Evolutionary conservation across 768 basidiomycete genomes (phyloP).

Genomic region (Candolleomyces aberdarensis): DNA sequence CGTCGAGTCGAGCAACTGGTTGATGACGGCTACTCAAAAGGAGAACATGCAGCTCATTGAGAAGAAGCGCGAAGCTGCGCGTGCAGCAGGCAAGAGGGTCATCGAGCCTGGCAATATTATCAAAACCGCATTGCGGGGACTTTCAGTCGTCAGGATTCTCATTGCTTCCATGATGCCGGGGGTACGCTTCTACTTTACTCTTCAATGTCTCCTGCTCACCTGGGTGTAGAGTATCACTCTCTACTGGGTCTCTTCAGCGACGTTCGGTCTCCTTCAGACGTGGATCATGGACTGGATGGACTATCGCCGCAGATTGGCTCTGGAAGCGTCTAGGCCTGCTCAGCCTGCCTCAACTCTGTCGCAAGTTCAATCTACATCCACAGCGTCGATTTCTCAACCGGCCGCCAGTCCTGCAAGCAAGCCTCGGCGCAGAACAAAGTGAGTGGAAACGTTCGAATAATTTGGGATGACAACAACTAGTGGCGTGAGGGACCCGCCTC

Average conservation of each 20-base stretch:
- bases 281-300: slow-evolving; percentile 72
- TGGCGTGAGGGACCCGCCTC: slow-evolving; percentile 66
- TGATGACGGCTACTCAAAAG: slow-evolving; percentile 56
- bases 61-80: slow-evolving; percentile 42
- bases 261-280: slow-evolving; percentile 70
- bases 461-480: slow-evolving; percentile 68
- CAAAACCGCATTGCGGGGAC: slow-evolving; percentile 50
- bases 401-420: not conserved
- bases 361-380: not conserved
- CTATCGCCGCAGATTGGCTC: slow-evolving; percentile 31
- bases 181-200: slow-evolving; percentile 36
- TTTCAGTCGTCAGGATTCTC: slow-evolving; percentile 66
- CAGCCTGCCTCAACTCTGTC: slow-evolving; percentile 3
- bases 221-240: slow-evolving; percentile 56
- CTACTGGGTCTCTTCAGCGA: slow-evolving; percentile 78
- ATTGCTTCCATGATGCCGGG: slow-evolving; percentile 69
- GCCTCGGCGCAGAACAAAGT: slow-evolving; percentile 3
- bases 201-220: slow-evolving; percentile 1
- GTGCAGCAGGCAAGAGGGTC: slow-evolving; percentile 37
- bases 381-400: not conserved
- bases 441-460: slow-evolving; percentile 19
- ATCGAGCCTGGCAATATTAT: slow-evolving; percentile 44
- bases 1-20: slow-evolving; percentile 75
- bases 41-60: slow-evolving; percentile 48
- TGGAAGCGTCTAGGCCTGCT: slow-evolving; percentile 10